Evolutionary conservation across 2,329 filamentous ascomycete genomes (phyloP), one percentile per base, ranked within the genome.

Genomic region (Geoglossum cookeanum): DNA sequence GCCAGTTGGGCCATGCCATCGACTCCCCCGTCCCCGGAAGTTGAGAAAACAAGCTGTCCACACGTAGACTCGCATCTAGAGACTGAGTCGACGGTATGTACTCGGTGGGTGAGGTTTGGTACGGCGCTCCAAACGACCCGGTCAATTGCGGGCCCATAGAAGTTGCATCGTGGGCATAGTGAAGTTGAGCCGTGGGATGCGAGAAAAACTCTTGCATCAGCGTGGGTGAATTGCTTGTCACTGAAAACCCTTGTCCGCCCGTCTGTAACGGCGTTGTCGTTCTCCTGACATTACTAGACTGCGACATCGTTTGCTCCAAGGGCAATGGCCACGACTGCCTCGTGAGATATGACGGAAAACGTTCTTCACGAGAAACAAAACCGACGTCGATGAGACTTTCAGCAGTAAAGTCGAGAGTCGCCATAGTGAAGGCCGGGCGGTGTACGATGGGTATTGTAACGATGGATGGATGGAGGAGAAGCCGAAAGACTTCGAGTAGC

Each of bases 11-110:
- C 54, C 54, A 55, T 11, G 83, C 59, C 72, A 74, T 55, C 83
- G 80, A 72, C 85, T 81, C 61, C 81, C 78, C 60, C 79, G 83
- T 74, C 87, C 67, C 58, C 72, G 64, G 76, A 48, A 75, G 62
- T 13, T 71, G 67, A 47, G 74, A 61, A 69, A 85, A 89, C 3
- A 79, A 71, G 39, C 78, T 76, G 59, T 85, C 83, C 64, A 88
- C 73, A 58, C 81, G 68, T 61, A 82, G 74, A 60, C 69, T 68
- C 15, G 79, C 72, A 61, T 81, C 80, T 60, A 87, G 73, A 37
- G 78, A 77, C 64, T 86, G 83, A 6, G 72, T 69, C 6, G 79
- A 79, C 6, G 81, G 68, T 62, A 77, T 70, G 74, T 66, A 66
- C 74, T 74, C 57, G 76, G 81, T 60, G 78, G 74, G 69, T 82